A percentile compares a stretch with the other conserved stretches of the same genome.
Conservation (phyloP, 2,329 filamentous ascomycete species). For the Fusarium sp. region DNA sequence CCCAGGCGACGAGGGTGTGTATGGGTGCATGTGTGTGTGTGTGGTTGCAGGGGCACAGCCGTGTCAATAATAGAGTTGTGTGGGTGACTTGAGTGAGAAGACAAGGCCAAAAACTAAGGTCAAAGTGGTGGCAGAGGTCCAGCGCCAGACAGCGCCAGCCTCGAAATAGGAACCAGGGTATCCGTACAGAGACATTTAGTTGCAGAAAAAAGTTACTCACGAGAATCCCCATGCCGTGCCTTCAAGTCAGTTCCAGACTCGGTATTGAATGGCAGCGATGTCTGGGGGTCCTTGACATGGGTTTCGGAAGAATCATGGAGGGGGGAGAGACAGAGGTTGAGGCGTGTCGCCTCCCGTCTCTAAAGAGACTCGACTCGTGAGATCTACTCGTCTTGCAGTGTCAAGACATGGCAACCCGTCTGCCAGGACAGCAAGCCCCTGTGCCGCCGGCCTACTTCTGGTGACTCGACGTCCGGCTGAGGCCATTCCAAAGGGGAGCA, state of each 20-base stretch:
- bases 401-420: background rate
- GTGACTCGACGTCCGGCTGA: constrained; percentile 6
- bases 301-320: constrained; percentile 31
- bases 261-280: constrained; percentile 29
- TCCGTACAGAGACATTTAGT: constrained; percentile 5
- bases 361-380: background rate
- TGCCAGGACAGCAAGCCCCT: background rate
- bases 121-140: constrained; percentile 24
- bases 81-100: constrained; percentile 13
- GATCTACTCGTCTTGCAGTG: background rate
- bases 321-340: constrained; percentile 34
- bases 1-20: constrained; percentile 28
- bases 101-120: constrained; percentile 27
- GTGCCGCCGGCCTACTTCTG: background rate
- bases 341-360: constrained; percentile 33
- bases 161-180: constrained; percentile 23
- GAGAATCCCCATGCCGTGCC: constrained; percentile 26
- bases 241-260: constrained; percentile 35
- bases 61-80: constrained; percentile 15
- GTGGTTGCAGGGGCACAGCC: constrained; percentile 24
- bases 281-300: constrained; percentile 33
- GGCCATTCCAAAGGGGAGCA: constrained; percentile 4
- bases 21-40: constrained; percentile 11
- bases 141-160: constrained; percentile 36
- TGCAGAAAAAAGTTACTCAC: constrained; percentile 32